A percentile compares a stretch with the other conserved stretches of the same genome.
Evolutionary conservation across 1,284 basidiomycete species (phyloP).

Genomic region (Austropuccinia psidii): DNA sequence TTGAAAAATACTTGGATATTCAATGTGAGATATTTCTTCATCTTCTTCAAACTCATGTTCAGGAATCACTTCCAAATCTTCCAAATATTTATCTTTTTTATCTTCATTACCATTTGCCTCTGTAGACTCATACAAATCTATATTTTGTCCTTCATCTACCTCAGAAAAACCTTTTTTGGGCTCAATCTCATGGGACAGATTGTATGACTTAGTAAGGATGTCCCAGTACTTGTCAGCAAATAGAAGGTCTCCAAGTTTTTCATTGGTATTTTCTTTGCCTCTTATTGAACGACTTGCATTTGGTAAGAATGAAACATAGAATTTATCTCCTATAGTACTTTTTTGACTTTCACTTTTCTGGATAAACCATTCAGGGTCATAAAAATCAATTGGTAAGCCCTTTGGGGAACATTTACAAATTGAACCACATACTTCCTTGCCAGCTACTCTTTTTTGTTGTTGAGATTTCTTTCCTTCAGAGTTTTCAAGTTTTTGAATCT

Average conservation of each 20-base stretch:
- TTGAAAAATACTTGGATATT: too few relatives aligned
- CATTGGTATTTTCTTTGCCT: not conserved
- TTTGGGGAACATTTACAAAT: too few relatives aligned
- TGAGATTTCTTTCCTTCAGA: too few relatives aligned
- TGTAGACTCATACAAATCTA: not conserved
- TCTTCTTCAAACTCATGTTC: too few relatives aligned
- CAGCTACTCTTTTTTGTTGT: too few relatives aligned
- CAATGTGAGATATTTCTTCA: too few relatives aligned
- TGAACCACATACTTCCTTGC: too few relatives aligned
- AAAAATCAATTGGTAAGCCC: conserved; percentile 1
- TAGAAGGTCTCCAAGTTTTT: not conserved
- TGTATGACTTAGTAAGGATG: not conserved
- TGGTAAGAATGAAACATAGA: not conserved
- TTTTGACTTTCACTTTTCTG: not conserved
- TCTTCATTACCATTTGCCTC: not conserved
- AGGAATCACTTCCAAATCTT: not conserved
- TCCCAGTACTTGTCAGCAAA: conserved; percentile 17
- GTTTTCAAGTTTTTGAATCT: too few relatives aligned
- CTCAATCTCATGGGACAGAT: not conserved
- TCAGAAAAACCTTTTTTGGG: not conserved
- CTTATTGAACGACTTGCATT: not conserved
- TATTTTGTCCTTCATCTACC: not conserved
- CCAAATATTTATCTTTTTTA: not conserved
- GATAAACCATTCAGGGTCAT: conserved; percentile 2
- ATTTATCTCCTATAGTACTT: not conserved